Conservation (phyloP, 306 rosid species). For the Luffa acutangula region DNA sequence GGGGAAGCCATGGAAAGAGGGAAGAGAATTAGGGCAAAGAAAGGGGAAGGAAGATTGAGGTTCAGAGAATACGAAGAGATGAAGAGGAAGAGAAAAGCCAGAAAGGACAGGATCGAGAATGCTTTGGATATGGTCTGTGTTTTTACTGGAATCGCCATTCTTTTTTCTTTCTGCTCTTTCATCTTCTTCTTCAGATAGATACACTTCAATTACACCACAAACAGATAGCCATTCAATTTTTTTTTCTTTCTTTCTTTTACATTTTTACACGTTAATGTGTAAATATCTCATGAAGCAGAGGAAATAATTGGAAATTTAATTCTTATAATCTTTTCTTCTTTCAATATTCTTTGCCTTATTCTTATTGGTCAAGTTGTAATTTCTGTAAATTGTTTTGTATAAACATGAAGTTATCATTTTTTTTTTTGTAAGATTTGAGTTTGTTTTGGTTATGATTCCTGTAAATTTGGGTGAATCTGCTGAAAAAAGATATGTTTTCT, state of each 20-base stretch:
- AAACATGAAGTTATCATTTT: too few relatives aligned
- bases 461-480: too few relatives aligned
- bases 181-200: slow-evolving; percentile 18
- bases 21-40: slow-evolving; percentile 24
- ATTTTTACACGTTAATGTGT: neutral
- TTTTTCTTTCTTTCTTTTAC: neutral
- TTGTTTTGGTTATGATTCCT: too few relatives aligned
- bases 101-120: slow-evolving; percentile 29
- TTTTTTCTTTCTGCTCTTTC: slow-evolving; percentile 29
- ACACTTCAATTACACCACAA: neutral
- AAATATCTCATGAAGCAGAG: neutral
- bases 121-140: slow-evolving; percentile 38
- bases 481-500: too few relatives aligned
- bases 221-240: neutral
- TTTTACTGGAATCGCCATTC: slow-evolving; percentile 23
- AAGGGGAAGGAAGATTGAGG: slow-evolving; percentile 27
- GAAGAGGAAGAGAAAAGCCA: slow-evolving; percentile 36
- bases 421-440: too few relatives aligned
- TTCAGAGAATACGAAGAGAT: slow-evolving; percentile 19
- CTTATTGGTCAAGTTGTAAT: too few relatives aligned
- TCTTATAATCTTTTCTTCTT: neutral
- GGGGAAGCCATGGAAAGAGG: slow-evolving; percentile 39
- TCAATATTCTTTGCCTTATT: too few relatives aligned
- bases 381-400: too few relatives aligned
- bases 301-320: neutral